Evolutionary conservation across 2,329 filamentous ascomycete species (phyloP).

Genomic region (Metarhizium humberi): DNA sequence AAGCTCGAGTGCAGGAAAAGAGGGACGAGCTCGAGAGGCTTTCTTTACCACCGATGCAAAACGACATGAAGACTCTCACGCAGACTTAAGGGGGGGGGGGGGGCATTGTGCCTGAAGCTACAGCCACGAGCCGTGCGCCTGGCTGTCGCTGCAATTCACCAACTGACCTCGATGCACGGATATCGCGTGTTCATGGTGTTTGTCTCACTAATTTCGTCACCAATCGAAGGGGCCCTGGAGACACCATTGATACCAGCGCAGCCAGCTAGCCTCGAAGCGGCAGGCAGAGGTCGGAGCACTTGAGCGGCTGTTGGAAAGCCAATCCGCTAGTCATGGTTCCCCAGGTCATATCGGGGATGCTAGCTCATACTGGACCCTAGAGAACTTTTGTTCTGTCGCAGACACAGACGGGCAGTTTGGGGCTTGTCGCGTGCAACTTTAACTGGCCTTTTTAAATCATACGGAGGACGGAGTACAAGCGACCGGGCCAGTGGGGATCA

Average conservation of each 20-base stretch:
- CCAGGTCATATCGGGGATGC: neutral
- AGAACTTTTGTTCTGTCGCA: neutral
- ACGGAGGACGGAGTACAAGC: neutral
- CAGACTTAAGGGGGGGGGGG: too few species aligned
- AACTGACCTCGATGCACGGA: too few species aligned
- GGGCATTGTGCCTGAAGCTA: too few species aligned
- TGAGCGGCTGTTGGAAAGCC: neutral
- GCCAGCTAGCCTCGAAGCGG: neutral
- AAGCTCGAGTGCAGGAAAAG: too few species aligned
- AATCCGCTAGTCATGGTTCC: neutral
- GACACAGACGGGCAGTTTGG: neutral
- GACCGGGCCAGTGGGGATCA: neutral
- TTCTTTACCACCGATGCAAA: too few species aligned
- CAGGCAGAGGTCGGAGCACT: neutral
- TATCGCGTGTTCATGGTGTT: too few species aligned
- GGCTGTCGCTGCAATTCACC: neutral
- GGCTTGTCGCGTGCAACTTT: neutral
- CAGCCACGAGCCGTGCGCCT: neutral
- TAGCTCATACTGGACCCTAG: neutral
- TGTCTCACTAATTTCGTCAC: too few species aligned
- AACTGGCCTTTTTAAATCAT: neutral
- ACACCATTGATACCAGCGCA: neutral
- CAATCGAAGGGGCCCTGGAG: neutral
- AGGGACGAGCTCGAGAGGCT: too few species aligned
- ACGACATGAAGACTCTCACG: too few species aligned